A percentile compares a stretch with the other conserved stretches of the same genome.
Evolutionary conservation across 2,329 filamentous ascomycete species (phyloP).

Genomic region (Sporothrix variecibatus): DNA sequence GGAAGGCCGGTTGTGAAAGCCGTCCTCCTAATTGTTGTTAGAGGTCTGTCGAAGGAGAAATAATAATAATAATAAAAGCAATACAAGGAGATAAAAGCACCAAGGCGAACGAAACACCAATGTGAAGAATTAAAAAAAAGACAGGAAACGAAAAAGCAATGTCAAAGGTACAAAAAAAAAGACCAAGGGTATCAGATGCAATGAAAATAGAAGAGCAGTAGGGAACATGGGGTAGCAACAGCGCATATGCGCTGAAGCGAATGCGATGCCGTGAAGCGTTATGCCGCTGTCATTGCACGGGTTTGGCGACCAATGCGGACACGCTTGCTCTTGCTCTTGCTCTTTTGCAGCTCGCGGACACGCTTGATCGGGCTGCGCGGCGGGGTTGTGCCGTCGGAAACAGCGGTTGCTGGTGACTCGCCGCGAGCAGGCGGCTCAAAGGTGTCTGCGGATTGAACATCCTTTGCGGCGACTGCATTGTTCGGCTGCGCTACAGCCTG

Average conservation of each 20-base stretch:
- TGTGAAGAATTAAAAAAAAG: background rate
- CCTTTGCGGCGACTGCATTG: background rate
- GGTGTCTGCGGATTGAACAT: background rate
- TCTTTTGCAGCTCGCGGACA: background rate
- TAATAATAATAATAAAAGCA: background rate
- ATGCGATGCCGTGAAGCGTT: background rate
- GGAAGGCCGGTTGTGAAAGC: constrained; percentile 79
- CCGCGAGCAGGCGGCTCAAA: background rate
- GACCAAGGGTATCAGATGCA: background rate
- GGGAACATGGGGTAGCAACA: background rate
- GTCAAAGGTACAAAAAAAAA: background rate
- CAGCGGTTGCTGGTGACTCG: background rate
- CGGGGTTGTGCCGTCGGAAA: background rate
- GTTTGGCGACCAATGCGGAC: background rate
- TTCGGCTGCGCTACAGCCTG: background rate
- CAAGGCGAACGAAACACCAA: background rate
- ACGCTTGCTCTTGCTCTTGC: background rate
- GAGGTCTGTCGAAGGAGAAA: background rate
- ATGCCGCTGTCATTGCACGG: background rate
- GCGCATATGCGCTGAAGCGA: background rate
- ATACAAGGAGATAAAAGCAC: background rate
- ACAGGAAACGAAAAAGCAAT: background rate
- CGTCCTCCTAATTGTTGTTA: constrained; percentile 69
- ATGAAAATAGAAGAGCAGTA: background rate
- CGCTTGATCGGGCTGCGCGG: background rate